A percentile compares a stretch with the other conserved stretches of the same genome.
These are phyloP conservation scores for Paecilomyces fulvus DNA, from an alignment of 2,329 filamentous ascomycete species.

Conservation along the genomic window DNA sequence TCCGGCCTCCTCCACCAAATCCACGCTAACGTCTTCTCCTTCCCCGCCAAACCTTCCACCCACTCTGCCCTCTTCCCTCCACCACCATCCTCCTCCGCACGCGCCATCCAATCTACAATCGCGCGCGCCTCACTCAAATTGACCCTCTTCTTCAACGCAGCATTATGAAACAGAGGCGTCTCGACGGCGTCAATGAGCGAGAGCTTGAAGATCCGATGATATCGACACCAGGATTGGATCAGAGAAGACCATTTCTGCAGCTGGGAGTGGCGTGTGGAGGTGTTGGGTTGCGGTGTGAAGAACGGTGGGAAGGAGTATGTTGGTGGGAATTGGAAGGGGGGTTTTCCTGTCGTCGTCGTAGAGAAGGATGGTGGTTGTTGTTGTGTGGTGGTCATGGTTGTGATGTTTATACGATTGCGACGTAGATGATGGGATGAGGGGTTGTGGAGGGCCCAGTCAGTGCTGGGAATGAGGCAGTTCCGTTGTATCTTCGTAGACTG, in stretches of 20 bases:
- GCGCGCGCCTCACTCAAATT: conserved; percentile 44
- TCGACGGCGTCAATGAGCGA: conserved; percentile 55
- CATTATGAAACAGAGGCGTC: conserved; percentile 50
- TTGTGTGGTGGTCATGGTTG: background rate
- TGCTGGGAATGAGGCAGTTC: background rate
- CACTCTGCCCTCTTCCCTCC: conserved; percentile 53
- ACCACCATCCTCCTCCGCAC: conserved; percentile 31
- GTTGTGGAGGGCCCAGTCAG: background rate
- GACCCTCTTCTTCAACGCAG: conserved; percentile 35
- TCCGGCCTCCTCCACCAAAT: conserved; percentile 80
- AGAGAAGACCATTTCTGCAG: conserved; percentile 79
- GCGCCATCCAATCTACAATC: conserved; percentile 50
- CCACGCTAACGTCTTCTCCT: conserved; percentile 53
- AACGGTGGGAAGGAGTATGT: conserved; percentile 47
- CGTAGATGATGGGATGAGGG: background rate
- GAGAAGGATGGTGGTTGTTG: background rate
- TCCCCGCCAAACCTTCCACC: conserved; percentile 32
- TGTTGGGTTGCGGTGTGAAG: conserved; percentile 41
- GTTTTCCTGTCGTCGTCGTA: conserved; percentile 7
- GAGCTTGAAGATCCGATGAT: conserved; percentile 69
- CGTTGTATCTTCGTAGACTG: background rate
- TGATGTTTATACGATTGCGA: background rate
- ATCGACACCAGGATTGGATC: conserved; percentile 73
- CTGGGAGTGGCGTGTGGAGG: conserved; percentile 38
- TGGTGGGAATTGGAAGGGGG: conserved; percentile 31